Evolutionary conservation across 2,329 filamentous ascomycete species (phyloP), one percentile per base, ranked within the genome.

Genomic region (Elsinoe australis): DNA sequence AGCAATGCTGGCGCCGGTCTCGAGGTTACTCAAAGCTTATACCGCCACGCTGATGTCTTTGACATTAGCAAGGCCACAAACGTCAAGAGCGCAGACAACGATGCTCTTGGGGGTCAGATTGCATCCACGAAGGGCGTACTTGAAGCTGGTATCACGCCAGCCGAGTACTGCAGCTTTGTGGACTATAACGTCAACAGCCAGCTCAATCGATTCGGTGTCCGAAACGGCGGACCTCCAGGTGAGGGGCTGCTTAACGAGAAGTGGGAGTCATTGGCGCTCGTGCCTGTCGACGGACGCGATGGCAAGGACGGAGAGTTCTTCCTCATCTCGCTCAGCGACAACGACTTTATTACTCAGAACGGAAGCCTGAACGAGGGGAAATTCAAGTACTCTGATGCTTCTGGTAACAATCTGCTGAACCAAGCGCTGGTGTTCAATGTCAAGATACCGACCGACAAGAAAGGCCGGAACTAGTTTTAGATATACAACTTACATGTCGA

Each of bases 311-410:
- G 76, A 19, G 77, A 85, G 64, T 86, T 78, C 62, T 85, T 79
- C 58, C 60, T 87, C 26, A 76, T 87, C 52, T 77, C 74, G 9
- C 64, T 85, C 41, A 83, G 76, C 49, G 83, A 87, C 57, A 85
- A 87, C 58, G 83, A 87, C 61, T 86, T 86, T 56, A 79, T 87
- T 49, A 86, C 82, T 0, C 81, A 86, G 61, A 70, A 86, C 61
- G 80, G 78, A 1, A 71, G 68, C 51, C 67, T 82, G 61, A 75
- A 84, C 54, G 71, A 68, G 51, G 81, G 81, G 4, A 65, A 69
- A 49, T 70, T 76, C 31, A 60, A 61, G 6, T 85, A 80, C 55
- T 62, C 66, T 2, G 81, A 85, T 57, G 65, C 59, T 3, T 76
- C 72, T 21, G 79, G 79, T 0, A 78, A 68, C 54, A 71, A 73